A percentile compares a stretch with the other conserved stretches of the same genome.
These are phyloP conservation scores for Lasiodiplodia sp. DNA, from an alignment of 2,329 filamentous ascomycete genomes.

Conservation along the genomic window DNA sequence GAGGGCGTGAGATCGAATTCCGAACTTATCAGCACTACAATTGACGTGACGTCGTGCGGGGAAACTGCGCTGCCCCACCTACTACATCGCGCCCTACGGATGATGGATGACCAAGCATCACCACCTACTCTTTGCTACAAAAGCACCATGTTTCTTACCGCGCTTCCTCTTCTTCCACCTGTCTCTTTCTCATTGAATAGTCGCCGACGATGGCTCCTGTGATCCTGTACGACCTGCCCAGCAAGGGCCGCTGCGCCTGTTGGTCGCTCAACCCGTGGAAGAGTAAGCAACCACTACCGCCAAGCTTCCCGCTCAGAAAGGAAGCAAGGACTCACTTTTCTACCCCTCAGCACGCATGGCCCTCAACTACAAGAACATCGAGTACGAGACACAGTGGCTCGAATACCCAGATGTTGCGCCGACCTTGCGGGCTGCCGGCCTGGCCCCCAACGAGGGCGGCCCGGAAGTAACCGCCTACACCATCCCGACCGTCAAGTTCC, in stretches of 20 bases:
- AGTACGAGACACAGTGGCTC: constrained; percentile 73
- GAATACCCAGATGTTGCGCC: constrained; percentile 72
- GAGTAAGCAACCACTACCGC: constrained; percentile 52
- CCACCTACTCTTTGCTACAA: not conserved
- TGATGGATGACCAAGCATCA: not conserved
- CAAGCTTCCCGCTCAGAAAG: not conserved
- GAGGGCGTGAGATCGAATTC: not conserved
- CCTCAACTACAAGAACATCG: constrained; percentile 72
- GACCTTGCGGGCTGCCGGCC: constrained; percentile 58
- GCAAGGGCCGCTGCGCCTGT: constrained; percentile 53
- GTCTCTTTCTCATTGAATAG: not conserved
- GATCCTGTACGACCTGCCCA: constrained; percentile 69
- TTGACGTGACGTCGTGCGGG: constrained; percentile 2
- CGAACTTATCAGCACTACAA: not conserved
- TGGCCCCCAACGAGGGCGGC: constrained; percentile 54
- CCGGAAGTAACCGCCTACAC: constrained; percentile 53
- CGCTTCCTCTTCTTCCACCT: not conserved
- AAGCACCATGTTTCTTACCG: not conserved
- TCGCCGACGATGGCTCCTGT: constrained; percentile 48
- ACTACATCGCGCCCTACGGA: not conserved
- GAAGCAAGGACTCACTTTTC: constrained; percentile 10
- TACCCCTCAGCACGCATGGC: constrained; percentile 63
- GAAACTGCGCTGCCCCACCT: not conserved
- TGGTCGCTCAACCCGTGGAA: constrained; percentile 79
- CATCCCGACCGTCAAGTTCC: constrained; percentile 63